Percentiles rank a stretch among this genome's conserved stretches.
Conservation (phyloP, 345 rosid species). For the Citrus mangshanensis region DNA sequence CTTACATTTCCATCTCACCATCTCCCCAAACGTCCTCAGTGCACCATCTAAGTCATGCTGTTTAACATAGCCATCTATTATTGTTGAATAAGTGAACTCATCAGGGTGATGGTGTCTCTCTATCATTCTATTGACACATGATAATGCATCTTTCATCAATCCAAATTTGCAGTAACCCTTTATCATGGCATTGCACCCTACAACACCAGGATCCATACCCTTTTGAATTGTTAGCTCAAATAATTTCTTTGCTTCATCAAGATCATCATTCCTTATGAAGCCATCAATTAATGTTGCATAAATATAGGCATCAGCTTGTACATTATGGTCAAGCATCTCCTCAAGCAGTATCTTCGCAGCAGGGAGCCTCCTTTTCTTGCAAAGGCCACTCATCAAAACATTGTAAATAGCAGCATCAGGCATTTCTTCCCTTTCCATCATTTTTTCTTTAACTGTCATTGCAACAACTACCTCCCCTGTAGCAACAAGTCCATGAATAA, state of each 20-base stretch:
- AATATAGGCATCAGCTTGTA: constrained; percentile 61
- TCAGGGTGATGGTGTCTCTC: constrained; percentile 51
- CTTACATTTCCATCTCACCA: constrained; percentile 58
- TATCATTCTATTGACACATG: constrained; percentile 51
- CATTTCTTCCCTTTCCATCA: constrained; percentile 59
- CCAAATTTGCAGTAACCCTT: constrained; percentile 86
- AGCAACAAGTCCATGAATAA: constrained; percentile 69
- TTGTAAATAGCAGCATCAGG: constrained; percentile 84
- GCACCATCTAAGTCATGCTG: constrained; percentile 65
- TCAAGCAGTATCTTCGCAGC: constrained; percentile 58
- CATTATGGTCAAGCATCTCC: constrained; percentile 73
- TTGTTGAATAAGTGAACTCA: constrained; percentile 72
- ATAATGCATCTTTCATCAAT: constrained; percentile 59
- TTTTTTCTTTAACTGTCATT: constrained; percentile 41
- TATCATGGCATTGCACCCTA: constrained; percentile 77
- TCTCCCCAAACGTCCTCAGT: constrained; percentile 46
- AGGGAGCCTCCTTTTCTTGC: constrained; percentile 64
- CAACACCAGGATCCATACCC: constrained; percentile 57
- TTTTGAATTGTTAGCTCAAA: constrained; percentile 49
- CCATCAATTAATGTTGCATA: constrained; percentile 82
- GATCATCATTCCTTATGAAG: constrained; percentile 52
- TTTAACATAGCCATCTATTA: constrained; percentile 75
- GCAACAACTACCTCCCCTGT: constrained; percentile 70
- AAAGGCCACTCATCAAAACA: constrained; percentile 78
- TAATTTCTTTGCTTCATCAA: constrained; percentile 59